Evolutionary conservation across 2,329 filamentous ascomycete species (phyloP).

Genomic region (Monosporascus sp.): DNA sequence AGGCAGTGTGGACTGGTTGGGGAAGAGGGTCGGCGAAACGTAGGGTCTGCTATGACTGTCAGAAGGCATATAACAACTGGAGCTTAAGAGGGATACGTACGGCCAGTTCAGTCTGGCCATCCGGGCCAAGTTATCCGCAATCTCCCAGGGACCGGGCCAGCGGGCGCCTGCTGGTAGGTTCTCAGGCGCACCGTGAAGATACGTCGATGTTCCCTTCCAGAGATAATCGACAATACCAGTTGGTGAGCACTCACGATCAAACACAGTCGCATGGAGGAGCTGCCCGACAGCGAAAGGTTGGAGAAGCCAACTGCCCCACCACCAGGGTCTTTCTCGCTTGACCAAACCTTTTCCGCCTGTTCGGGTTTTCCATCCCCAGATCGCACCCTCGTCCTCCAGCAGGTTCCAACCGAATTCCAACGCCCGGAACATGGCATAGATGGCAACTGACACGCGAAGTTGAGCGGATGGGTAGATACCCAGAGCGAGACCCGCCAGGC

Average conservation of each 20-base stretch:
- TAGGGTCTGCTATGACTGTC: slow-evolving; percentile 53
- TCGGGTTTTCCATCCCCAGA: slow-evolving; percentile 51
- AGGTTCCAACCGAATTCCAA: slow-evolving; percentile 85
- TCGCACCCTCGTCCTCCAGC: slow-evolving; percentile 66
- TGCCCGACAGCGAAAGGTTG: slow-evolving; percentile 74
- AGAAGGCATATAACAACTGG: slow-evolving; percentile 8
- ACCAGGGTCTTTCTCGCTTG: slow-evolving; percentile 66
- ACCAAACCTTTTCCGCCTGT: slow-evolving; percentile 42
- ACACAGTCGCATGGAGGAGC: slow-evolving; percentile 69
- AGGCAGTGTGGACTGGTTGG: slow-evolving; percentile 62
- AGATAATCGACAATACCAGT: slow-evolving; percentile 41
- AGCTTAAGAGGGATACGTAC: slow-evolving; percentile 39
- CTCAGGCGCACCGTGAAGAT: slow-evolving; percentile 68
- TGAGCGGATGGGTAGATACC: slow-evolving; percentile 64
- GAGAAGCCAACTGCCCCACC: slow-evolving; percentile 80
- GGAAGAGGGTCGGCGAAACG: slow-evolving; percentile 82
- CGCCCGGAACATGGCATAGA: slow-evolving; percentile 76
- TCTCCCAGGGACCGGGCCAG: slow-evolving; percentile 73
- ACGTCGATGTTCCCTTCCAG: slow-evolving; percentile 72
- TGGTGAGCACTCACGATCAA: slow-evolving; percentile 64
- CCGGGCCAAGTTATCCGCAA: slow-evolving; percentile 75
- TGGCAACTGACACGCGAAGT: slow-evolving; percentile 68
- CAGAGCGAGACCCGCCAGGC: slow-evolving; percentile 77
- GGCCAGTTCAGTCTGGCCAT: slow-evolving; percentile 84
- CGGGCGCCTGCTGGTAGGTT: slow-evolving; percentile 60